phyloP scores from a whole-genome alignment of 768 basidiomycete genomes.

The Lactarius pseudohatsudake region DNA sequence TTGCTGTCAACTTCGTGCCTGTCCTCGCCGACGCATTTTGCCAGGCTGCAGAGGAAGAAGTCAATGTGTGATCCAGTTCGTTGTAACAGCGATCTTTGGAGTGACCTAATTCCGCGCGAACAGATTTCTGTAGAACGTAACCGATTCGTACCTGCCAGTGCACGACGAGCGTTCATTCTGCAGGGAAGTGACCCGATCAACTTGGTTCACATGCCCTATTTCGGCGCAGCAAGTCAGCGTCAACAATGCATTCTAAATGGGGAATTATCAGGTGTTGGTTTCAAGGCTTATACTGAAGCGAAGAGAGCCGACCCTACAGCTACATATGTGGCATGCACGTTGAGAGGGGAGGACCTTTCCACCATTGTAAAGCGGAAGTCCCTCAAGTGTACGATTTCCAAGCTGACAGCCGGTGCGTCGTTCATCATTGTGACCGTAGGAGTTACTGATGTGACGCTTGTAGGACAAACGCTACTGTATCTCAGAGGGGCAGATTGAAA shows the following conservation, averaged over 20 bases:
- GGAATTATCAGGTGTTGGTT: constrained; percentile 31
- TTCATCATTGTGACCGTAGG: neutral
- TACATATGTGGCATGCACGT: constrained; percentile 31
- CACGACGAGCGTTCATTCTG: constrained; percentile 39
- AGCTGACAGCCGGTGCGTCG: constrained; percentile 20
- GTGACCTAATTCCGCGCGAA: neutral
- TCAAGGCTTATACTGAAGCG: constrained; percentile 27
- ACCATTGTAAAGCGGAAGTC: constrained; percentile 18
- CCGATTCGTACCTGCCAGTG: constrained; percentile 31
- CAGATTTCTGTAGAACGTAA: constrained; percentile 36
- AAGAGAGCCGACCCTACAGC: constrained; percentile 26
- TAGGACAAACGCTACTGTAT: constrained; percentile 18
- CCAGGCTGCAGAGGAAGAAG: constrained; percentile 37
- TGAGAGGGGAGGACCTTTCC: constrained; percentile 23
- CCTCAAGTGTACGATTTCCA: constrained; percentile 19
- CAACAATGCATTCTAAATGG: constrained; percentile 41
- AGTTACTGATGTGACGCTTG: neutral
- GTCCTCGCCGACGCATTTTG: constrained; percentile 39
- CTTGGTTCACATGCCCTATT: constrained; percentile 39
- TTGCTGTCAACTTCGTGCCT: constrained; percentile 34
- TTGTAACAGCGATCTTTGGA: neutral
- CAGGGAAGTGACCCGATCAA: constrained; percentile 39
- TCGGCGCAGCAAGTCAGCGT: constrained; percentile 40
- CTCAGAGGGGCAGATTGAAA: constrained; percentile 28
- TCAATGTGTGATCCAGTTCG: constrained; percentile 32